A percentile compares a stretch with the other conserved stretches of the same genome.
phyloP scores from a whole-genome alignment of 306 rosid species.

The Rosa multiflora region DNA sequence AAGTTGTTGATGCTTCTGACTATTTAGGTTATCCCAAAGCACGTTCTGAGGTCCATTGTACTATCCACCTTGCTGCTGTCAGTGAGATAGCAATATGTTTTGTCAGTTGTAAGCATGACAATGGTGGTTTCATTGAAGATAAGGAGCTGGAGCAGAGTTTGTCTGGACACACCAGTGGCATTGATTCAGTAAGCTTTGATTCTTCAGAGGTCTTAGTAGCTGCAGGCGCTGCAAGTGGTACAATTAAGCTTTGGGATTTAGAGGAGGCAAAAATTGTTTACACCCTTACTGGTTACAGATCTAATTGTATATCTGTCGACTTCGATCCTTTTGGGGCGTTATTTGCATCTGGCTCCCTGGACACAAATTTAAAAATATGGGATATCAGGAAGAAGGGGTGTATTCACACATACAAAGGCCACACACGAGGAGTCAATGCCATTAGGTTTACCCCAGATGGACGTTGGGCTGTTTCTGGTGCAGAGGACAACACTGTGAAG shows the following conservation, averaged over 20 bases:
- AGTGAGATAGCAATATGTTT: too few species aligned
- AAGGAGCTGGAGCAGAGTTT: constrained; percentile 53
- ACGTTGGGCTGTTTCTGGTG: constrained; percentile 99
- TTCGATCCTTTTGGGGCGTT: constrained; percentile 99
- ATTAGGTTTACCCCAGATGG: constrained; percentile 99
- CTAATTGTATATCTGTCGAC: constrained; percentile 94
- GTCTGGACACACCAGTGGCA: constrained; percentile 98
- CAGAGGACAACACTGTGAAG: constrained; percentile 98
- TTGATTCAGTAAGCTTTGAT: constrained; percentile 96
- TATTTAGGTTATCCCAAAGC: too few species aligned
- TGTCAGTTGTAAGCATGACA: too few species aligned
- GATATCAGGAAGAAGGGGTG: constrained; percentile 99
- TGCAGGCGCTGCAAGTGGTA: constrained; percentile 99
- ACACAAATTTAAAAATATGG: constrained; percentile 98
- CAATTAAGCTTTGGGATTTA: constrained; percentile 98
- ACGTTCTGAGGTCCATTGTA: too few species aligned
- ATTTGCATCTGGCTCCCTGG: constrained; percentile 96
- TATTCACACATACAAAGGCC: constrained; percentile 98
- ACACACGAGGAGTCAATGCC: constrained; percentile 97
- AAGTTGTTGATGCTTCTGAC: too few species aligned
- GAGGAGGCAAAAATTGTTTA: constrained; percentile 99
- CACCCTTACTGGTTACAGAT: constrained; percentile 95
- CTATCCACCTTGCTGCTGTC: too few species aligned
- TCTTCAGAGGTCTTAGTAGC: constrained; percentile 95
- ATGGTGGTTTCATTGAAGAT: too few species aligned